Percentiles rank a stretch among this genome's conserved stretches.
phyloP scores from a whole-genome alignment of 306 rosid genomes.

The Glycyrrhiza uralensis region DNA sequence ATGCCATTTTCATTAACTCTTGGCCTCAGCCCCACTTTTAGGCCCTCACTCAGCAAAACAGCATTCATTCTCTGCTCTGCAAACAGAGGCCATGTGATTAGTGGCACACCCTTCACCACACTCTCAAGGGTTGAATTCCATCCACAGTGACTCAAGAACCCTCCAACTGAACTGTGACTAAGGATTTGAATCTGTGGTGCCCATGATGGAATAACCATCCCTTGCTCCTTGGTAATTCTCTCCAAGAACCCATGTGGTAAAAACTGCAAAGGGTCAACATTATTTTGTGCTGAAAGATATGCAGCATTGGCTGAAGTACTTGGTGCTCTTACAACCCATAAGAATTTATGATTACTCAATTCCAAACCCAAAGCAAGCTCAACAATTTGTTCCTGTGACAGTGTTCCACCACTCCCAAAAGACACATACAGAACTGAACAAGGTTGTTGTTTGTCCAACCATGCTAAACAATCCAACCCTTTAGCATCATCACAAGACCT shows the following conservation, averaged over 20 bases:
- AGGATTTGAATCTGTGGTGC: constrained; percentile 22
- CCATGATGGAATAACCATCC: constrained; percentile 17
- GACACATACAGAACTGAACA: constrained; percentile 34
- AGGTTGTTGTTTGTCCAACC: constrained; percentile 30
- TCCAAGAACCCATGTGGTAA: neutral
- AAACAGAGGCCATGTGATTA: constrained; percentile 28
- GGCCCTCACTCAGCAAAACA: neutral
- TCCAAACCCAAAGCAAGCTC: constrained; percentile 20
- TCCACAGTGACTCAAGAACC: constrained; percentile 19
- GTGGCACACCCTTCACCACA: constrained; percentile 3
- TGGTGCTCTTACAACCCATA: constrained; percentile 2
- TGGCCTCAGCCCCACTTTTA: constrained; percentile 21
- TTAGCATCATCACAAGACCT: neutral
- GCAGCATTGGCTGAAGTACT: neutral
- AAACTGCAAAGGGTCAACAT: neutral
- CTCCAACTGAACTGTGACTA: constrained; percentile 3
- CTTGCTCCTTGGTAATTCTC: constrained; percentile 3
- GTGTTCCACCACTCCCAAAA: constrained; percentile 32
- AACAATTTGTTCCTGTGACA: neutral
- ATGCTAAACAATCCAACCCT: neutral
- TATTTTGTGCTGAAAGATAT: neutral
- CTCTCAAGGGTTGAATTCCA: constrained; percentile 23
- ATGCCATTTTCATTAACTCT: neutral
- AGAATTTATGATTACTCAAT: constrained; percentile 2
- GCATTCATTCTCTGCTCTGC: constrained; percentile 28